These are phyloP conservation scores for Dysphania ambrosioides DNA, from an alignment of 148 eudicot genomes.

Conservation along the genomic window DNA sequence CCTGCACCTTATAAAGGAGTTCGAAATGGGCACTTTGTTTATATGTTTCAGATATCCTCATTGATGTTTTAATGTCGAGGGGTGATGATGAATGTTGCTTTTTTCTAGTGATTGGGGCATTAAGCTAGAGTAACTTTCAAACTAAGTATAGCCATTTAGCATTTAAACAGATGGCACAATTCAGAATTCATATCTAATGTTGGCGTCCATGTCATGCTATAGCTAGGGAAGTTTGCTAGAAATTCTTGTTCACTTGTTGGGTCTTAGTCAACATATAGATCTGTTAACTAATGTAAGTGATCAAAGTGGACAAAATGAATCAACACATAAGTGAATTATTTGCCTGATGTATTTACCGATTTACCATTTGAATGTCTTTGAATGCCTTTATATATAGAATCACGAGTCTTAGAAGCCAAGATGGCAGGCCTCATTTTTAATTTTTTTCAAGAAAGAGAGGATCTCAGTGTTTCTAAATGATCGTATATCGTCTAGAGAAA, in stretches of 20 bases:
- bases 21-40: neutral
- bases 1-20: neutral
- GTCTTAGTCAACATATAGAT: neutral
- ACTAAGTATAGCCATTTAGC: neutral
- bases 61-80: neutral
- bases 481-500: neutral
- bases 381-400: neutral
- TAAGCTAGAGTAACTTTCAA: neutral
- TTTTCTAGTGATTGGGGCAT: neutral
- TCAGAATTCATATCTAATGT: no score
- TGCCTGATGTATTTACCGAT: neutral
- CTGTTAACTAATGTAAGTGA: neutral
- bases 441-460: neutral
- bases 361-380: neutral
- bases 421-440: no score
- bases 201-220: conserved; percentile 2
- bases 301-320: conserved; percentile 4
- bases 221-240: neutral
- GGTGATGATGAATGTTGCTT: neutral
- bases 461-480: neutral
- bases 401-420: no score
- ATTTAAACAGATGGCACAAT: no score
- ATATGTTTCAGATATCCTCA: neutral
- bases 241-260: no score
- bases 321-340: neutral